A percentile compares a stretch with the other conserved stretches of the same genome.
Evolutionary conservation across 2,329 filamentous ascomycete species (phyloP).

Genomic region (Remersonia thermophila): DNA sequence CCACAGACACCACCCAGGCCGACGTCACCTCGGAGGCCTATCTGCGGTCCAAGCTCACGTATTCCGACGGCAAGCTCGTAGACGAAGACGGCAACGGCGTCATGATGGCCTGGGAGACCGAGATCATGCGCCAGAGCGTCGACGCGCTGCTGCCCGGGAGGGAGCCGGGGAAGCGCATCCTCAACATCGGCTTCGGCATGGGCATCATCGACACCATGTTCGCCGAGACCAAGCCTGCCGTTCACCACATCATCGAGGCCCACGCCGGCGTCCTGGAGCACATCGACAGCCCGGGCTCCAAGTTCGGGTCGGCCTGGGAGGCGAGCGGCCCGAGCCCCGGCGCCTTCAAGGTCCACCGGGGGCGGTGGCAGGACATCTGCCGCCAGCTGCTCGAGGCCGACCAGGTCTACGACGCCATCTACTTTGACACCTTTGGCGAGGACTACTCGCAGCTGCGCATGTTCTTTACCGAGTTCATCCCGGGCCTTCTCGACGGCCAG

Average conservation of each 20-base stretch:
- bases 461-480: constrained; percentile 82
- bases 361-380: constrained; percentile 72
- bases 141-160: constrained; percentile 42
- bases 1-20: constrained; percentile 25
- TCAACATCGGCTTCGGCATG: constrained; percentile 88
- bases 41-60: constrained; percentile 53
- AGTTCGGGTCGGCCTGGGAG: constrained; percentile 46
- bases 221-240: constrained; percentile 50
- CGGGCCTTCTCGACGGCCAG: constrained; percentile 57
- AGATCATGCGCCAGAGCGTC: constrained; percentile 72
- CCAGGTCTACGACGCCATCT: constrained; percentile 72
- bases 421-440: constrained; percentile 97
- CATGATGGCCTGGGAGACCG: constrained; percentile 89
- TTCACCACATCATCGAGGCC: constrained; percentile 78
- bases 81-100: constrained; percentile 70
- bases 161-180: constrained; percentile 48
- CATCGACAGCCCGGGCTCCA: constrained; percentile 34
- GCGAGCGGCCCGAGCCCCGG: constrained; percentile 44
- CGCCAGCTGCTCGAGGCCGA: constrained; percentile 55
- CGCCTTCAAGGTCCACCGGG: constrained; percentile 60
- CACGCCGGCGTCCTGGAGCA: constrained; percentile 64
- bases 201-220: constrained; percentile 76
- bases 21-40: constrained; percentile 54
- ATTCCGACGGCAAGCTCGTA: constrained; percentile 54
- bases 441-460: constrained; percentile 73